A percentile compares a stretch with the other conserved stretches of the same genome.
Evolutionary conservation across 2,329 filamentous ascomycete genomes (phyloP).

Genomic region (Nannizziopsis barbatae): DNA sequence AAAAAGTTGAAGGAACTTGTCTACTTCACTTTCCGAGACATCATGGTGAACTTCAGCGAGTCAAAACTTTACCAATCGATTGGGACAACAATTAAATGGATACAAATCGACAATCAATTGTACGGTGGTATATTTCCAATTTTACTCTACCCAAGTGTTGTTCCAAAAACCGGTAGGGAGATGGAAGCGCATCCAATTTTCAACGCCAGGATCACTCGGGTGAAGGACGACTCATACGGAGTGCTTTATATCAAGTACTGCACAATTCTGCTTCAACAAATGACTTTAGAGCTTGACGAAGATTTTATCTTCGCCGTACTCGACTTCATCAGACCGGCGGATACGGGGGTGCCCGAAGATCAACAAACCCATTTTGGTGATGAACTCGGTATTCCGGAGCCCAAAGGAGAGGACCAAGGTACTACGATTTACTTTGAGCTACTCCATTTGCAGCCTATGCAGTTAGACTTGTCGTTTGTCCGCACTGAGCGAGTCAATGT

Average conservation of each 20-base stretch:
- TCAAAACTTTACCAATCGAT: conserved; percentile 89
- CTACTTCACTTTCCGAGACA: conserved; percentile 84
- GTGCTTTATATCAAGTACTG: conserved; percentile 98
- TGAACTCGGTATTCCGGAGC: conserved; percentile 80
- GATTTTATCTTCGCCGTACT: conserved; percentile 95
- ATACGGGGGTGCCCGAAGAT: conserved; percentile 74
- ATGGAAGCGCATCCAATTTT: conserved; percentile 93
- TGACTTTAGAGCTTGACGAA: conserved; percentile 95
- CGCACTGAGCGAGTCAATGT: conserved; percentile 93
- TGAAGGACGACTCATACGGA: conserved; percentile 97
- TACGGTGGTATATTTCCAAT: conserved; percentile 98
- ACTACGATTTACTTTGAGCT: conserved; percentile 98
- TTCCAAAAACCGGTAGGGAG: conserved; percentile 91
- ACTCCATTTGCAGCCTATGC: conserved; percentile 94
- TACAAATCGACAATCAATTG: conserved; percentile 95
- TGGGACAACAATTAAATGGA: conserved; percentile 90
- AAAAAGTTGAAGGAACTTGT: conserved; percentile 81
- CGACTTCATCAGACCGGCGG: conserved; percentile 87
- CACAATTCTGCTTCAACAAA: conserved; percentile 84
- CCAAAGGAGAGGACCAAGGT: conserved; percentile 67
- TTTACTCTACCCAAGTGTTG: conserved; percentile 90
- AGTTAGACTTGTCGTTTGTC: conserved; percentile 93
- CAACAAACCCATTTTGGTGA: conserved; percentile 81
- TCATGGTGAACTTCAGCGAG: conserved; percentile 82
- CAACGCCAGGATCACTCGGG: conserved; percentile 78